phyloP scores from a whole-genome alignment of 2,329 filamentous ascomycete species.

The Metarhizium robertsii region DNA sequence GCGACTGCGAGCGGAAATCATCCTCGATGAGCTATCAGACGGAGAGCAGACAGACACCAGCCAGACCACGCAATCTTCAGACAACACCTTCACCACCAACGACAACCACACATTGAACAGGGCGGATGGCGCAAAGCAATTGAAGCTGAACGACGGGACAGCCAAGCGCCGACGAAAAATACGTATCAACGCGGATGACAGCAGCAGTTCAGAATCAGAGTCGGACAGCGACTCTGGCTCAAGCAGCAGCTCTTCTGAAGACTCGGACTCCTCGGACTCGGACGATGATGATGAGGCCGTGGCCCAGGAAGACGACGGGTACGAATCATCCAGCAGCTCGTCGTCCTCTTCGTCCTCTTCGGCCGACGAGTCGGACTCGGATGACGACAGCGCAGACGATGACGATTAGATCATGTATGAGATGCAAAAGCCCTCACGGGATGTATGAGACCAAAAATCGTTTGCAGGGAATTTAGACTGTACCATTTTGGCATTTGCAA shows the following conservation, averaged over 20 bases:
- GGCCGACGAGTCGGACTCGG: constrained; percentile 24
- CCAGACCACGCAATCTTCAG: constrained; percentile 20
- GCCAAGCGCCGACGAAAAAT: constrained; percentile 44
- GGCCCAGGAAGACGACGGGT: constrained; percentile 8
- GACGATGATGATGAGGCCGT: constrained; percentile 11
- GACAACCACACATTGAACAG: constrained; percentile 16
- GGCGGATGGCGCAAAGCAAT: constrained; percentile 26
- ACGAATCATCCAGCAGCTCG: constrained; percentile 31
- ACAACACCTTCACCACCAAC: constrained; percentile 16
- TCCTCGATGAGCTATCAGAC: constrained; percentile 46
- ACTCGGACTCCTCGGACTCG: constrained; percentile 25
- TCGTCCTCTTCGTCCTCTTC: constrained; percentile 31
- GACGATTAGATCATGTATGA: constrained; percentile 3
- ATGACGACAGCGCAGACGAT: constrained; percentile 13
- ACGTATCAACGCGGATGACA: constrained; percentile 35
- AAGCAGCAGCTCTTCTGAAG: constrained; percentile 27
- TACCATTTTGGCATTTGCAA: constrained; percentile 6
- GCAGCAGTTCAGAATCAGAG: constrained; percentile 27
- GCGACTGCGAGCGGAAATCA: constrained; percentile 52
- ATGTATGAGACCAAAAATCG: constrained; percentile 1
- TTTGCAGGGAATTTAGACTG: constrained; percentile 4
- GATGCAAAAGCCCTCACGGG: background rate
- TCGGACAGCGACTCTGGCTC: constrained; percentile 20
- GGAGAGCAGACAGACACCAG: constrained; percentile 30
- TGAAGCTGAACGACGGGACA: constrained; percentile 36